Evolutionary conservation across 495 filamentous ascomycete species (phyloP).

Genomic region (Talaromyces liani): DNA sequence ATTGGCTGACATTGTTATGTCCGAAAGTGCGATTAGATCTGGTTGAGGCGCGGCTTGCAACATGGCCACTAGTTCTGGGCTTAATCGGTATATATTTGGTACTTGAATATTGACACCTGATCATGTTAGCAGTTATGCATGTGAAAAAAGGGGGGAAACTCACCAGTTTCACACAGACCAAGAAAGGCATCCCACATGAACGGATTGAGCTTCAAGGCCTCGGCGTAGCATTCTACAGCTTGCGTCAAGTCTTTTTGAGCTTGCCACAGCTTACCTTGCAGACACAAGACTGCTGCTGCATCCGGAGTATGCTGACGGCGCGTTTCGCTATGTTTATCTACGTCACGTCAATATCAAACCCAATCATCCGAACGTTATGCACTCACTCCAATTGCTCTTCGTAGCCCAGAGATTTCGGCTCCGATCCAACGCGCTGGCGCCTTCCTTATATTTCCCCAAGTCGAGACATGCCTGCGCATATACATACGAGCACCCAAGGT

Average conservation of each 20-base stretch:
- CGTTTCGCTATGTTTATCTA: constrained; percentile 62
- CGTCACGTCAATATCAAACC: background rate
- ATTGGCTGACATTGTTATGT: constrained; percentile 29
- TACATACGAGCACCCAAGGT: constrained; percentile 85
- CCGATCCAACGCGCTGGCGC: constrained; percentile 72
- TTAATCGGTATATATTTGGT: constrained; percentile 79
- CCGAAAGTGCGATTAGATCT: constrained; percentile 26
- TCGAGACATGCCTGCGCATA: constrained; percentile 84
- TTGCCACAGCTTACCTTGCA: constrained; percentile 82
- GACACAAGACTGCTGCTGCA: constrained; percentile 67
- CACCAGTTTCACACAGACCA: constrained; percentile 65
- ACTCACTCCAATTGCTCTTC: constrained; percentile 64
- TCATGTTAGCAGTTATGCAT: constrained; percentile 10
- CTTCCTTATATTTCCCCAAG: constrained; percentile 69
- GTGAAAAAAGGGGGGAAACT: constrained; percentile 11
- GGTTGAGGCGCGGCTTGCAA: constrained; percentile 33
- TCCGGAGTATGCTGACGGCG: constrained; percentile 66
- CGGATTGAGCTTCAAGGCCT: constrained; percentile 81
- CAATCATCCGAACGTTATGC: background rate
- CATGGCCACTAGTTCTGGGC: constrained; percentile 52
- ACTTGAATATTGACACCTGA: constrained; percentile 70
- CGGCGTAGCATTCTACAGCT: constrained; percentile 76
- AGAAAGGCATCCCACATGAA: constrained; percentile 98
- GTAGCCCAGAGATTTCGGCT: constrained; percentile 61
- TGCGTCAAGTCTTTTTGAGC: constrained; percentile 72